These are phyloP conservation scores for Boletus subparvulus DNA, from an alignment of 768 basidiomycete species.

Conservation along the genomic window DNA sequence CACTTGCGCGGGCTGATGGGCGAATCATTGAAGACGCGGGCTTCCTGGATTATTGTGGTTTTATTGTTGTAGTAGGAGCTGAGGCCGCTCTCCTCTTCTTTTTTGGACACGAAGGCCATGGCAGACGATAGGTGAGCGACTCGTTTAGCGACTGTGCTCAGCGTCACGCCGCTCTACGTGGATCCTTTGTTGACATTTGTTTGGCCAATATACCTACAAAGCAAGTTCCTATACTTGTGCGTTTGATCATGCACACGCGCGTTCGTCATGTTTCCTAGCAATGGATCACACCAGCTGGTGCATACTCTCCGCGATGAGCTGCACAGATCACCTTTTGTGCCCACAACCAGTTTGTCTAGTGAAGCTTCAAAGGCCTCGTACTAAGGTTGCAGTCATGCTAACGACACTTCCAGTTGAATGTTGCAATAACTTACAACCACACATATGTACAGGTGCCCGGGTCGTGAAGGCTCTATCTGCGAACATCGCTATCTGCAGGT, in stretches of 20 bases:
- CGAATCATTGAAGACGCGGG: slow-evolving; percentile 98
- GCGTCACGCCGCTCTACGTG: slow-evolving; percentile 6
- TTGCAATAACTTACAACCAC: too few species aligned
- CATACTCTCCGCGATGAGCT: too few species aligned
- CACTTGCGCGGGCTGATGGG: slow-evolving; percentile 98
- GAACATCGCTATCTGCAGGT: not conserved
- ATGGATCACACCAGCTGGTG: too few species aligned
- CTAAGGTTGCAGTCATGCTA: not conserved
- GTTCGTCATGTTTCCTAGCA: not conserved
- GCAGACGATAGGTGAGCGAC: slow-evolving; percentile 40
- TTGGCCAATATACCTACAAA: slow-evolving; percentile 7
- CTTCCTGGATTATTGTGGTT: slow-evolving; percentile 97
- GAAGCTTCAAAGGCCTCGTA: not conserved
- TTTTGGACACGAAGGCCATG: slow-evolving; percentile 86
- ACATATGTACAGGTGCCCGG: not conserved
- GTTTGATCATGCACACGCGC: not conserved
- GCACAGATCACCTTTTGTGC: too few species aligned
- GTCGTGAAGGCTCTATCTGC: not conserved
- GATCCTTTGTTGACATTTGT: slow-evolving; percentile 24
- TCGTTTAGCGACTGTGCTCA: slow-evolving; percentile 12
- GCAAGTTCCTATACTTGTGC: too few species aligned
- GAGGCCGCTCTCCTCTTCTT: slow-evolving; percentile 93
- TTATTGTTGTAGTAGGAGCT: slow-evolving; percentile 96
- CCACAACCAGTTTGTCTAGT: not conserved
- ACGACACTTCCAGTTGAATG: not conserved